Base-by-base conservation (phyloP, 192 early-diverging fungal species). In the Coemansia sp. region DNA sequence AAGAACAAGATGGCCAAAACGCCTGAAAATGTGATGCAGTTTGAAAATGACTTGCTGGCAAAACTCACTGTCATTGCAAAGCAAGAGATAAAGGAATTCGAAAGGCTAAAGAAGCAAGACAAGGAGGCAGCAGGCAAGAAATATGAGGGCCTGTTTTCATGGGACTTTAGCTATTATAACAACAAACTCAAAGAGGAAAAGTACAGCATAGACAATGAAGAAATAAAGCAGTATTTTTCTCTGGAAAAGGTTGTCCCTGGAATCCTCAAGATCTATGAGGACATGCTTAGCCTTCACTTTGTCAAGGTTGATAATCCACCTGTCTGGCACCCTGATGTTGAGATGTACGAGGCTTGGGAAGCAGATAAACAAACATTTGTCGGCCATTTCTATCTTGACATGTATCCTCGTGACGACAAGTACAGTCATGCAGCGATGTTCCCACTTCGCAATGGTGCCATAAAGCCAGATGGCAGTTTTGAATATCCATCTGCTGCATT, bases 1-100 rank as follows among this genome's bases (percentile, higher is more conserved):
- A 85, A 89, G 54, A 69, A 83, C 22, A 83, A 84, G 27, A 92
- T 93, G 90, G 90, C 89, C 39, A 91, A 92, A 67, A 80, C 72
- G 1, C 82, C 86, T 2, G 72, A 84, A 36, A 70, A 49, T 0
- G 89, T 87, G 8, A 42, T 72, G 4, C 64, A 83, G 58, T 90
- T 93, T 72, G 68, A 89, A 51, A 62, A 83, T 6, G 75, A 81
- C 22, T 73, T 93, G 53, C 63, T 59, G 6, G 50, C 34, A 11
- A 81, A 78, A 13, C 74, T 93, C 20, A 55, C 64, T 9, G 66
- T 73, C 6, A 69, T 87, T 4, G 84, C 73, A 28, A 47, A 84
- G 10, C 69, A 72, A 4, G 90, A 93, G 54, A 56, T 88, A 22
- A 61, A 75, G 13, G 60, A 63, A 16, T 68, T 93, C 9, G 46